A percentile compares a stretch with the other conserved stretches of the same genome.
Evolutionary conservation across 2,329 filamentous ascomycete species (phyloP).

Genomic region (Ophiosphaerella narmari): DNA sequence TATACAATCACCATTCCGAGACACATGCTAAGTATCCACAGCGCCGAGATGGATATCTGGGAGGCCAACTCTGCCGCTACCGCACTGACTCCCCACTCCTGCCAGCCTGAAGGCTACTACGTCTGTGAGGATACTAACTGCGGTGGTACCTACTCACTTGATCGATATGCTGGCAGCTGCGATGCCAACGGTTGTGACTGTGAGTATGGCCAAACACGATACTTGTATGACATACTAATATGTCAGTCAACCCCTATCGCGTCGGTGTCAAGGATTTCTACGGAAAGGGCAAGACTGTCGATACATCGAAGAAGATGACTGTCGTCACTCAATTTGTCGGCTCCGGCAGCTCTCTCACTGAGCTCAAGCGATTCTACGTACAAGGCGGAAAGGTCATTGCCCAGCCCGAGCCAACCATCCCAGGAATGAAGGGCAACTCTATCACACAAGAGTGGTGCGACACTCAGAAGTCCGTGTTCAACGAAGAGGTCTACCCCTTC

Average conservation of each 20-base stretch:
- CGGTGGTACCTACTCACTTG: slow-evolving; percentile 53
- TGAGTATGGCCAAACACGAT: not conserved
- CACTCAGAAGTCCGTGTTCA: slow-evolving; percentile 33
- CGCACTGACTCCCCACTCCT: slow-evolving; percentile 68
- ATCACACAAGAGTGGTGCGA: slow-evolving; percentile 38
- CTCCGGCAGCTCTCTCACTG: slow-evolving; percentile 45
- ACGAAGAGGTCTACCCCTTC: slow-evolving; percentile 53
- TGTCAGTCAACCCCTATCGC: slow-evolving; percentile 54
- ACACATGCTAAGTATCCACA: not conserved
- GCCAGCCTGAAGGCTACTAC: slow-evolving; percentile 55
- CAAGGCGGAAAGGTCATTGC: slow-evolving; percentile 54
- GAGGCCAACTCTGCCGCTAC: slow-evolving; percentile 69
- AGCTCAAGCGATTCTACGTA: slow-evolving; percentile 55
- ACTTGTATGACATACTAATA: not conserved
- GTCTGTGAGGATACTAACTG: slow-evolving; percentile 55
- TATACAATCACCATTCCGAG: not conserved
- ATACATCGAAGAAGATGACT: slow-evolving; percentile 47
- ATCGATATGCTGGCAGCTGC: slow-evolving; percentile 65
- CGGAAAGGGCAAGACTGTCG: slow-evolving; percentile 56
- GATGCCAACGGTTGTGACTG: slow-evolving; percentile 70
- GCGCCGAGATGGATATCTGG: slow-evolving; percentile 65
- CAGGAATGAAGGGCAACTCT: slow-evolving; percentile 48
- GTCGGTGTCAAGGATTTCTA: slow-evolving; percentile 66
- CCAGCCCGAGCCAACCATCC: slow-evolving; percentile 49
- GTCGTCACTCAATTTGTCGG: slow-evolving; percentile 57